Percentiles rank a stretch among this genome's conserved stretches.
phyloP scores from a whole-genome alignment of 805 yeast genomes.

The Kuraishia piskuri region DNA sequence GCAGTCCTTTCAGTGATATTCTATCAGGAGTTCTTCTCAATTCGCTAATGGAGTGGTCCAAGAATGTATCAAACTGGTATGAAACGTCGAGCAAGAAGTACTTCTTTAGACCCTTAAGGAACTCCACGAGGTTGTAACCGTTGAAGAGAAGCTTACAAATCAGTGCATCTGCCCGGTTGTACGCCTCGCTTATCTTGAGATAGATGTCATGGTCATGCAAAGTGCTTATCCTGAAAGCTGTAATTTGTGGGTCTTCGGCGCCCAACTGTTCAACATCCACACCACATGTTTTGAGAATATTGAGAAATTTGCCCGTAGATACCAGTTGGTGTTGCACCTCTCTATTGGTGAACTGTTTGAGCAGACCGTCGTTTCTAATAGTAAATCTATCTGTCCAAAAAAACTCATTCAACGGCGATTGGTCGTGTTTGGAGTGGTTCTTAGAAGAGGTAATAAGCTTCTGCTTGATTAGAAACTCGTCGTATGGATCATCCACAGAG shows the following conservation, averaged over 20 bases:
- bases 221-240: conserved; percentile 17
- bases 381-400: conserved; percentile 73
- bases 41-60: conserved; percentile 43
- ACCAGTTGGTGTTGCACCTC: conserved; percentile 57
- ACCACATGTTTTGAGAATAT: conserved; percentile 60
- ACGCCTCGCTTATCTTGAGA: conserved; percentile 51
- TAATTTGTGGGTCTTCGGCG: not conserved
- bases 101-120: conserved; percentile 43
- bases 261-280: conserved; percentile 18
- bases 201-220: conserved; percentile 30
- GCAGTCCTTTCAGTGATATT: conserved; percentile 22
- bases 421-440: not conserved
- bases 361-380: conserved; percentile 65
- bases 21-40: conserved; percentile 27
- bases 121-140: conserved; percentile 45
- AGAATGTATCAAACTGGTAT: conserved; percentile 41
- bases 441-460: not conserved
- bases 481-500: conserved; percentile 62
- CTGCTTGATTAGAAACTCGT: conserved; percentile 71
- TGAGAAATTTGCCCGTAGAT: conserved; percentile 77
- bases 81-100: conserved; percentile 50
- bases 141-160: conserved; percentile 48
- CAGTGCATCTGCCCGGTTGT: conserved; percentile 55
- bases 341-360: conserved; percentile 49
- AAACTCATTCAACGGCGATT: not conserved